These are phyloP conservation scores for Bruguiera gymnorhiza DNA, from an alignment of 345 rosid genomes.

Conservation along the genomic window DNA sequence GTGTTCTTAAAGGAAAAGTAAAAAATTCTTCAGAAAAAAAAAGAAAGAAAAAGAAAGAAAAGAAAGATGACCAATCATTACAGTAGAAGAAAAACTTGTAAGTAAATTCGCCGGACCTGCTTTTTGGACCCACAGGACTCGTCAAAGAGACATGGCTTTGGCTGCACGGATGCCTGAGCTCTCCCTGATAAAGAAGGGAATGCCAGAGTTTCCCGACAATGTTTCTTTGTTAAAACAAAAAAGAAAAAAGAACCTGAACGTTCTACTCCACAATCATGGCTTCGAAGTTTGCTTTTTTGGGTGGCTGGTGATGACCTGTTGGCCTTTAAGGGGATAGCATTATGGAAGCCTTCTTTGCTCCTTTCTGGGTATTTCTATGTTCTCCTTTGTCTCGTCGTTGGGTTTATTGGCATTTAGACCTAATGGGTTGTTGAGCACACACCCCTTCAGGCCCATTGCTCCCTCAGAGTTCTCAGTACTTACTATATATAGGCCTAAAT, in stretches of 20 bases:
- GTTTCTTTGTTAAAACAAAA: not conserved
- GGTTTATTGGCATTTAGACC: no score
- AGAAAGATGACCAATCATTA: no score
- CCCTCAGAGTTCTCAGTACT: no score
- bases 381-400: not conserved
- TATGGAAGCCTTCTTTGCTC: conserved; percentile 2
- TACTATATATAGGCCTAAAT: no score
- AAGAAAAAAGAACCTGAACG: not conserved
- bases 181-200: not conserved
- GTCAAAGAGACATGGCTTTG: conserved; percentile 5
- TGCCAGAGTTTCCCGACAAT: conserved; percentile 15
- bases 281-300: conserved; percentile 4
- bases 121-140: not conserved
- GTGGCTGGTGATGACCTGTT: conserved; percentile 10
- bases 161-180: conserved; percentile 16
- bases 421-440: no score
- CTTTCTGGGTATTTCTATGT: not conserved
- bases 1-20: no score
- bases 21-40: no score
- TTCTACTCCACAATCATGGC: conserved; percentile 28
- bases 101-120: no score
- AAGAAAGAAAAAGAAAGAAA: no score
- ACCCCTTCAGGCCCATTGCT: no score
- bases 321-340: conserved; percentile 20
- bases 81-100: no score